A percentile compares a stretch with the other conserved stretches of the same genome.
These are phyloP conservation scores for Ambrosia hybrid DNA, from an alignment of 140 eudicot species.

Conservation along the genomic window DNA sequence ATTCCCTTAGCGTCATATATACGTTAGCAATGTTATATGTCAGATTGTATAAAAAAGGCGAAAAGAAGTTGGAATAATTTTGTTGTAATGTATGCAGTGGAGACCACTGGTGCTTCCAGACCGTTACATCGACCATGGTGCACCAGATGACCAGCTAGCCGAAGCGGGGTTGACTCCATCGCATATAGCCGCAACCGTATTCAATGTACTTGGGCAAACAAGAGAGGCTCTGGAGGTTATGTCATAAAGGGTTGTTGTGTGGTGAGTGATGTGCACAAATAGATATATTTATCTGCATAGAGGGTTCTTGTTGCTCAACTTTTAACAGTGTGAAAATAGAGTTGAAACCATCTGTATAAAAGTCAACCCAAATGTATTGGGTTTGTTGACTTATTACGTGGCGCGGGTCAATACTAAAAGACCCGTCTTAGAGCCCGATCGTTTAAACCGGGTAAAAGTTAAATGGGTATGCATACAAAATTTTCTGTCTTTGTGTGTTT, in stretches of 20 bases:
- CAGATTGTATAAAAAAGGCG: background rate
- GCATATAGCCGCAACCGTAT: conserved; percentile 91
- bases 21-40: background rate
- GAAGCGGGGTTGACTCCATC: conserved; percentile 89
- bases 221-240: conserved; percentile 86
- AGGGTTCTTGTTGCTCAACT: conserved; percentile 16
- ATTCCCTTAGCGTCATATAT: background rate
- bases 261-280: conserved; percentile 25
- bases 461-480: background rate
- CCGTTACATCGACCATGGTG: conserved; percentile 88
- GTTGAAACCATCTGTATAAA: conserved; percentile 27
- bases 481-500: too few species aligned
- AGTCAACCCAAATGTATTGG: conserved; percentile 7
- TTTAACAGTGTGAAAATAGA: conserved; percentile 18
- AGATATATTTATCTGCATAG: conserved; percentile 32
- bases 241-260: conserved; percentile 39
- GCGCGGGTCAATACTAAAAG: background rate
- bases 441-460: background rate
- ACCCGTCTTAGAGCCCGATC: background rate
- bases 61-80: background rate
- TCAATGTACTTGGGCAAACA: conserved; percentile 73
- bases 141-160: conserved; percentile 75
- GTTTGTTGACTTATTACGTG: background rate
- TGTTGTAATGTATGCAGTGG: conserved; percentile 65
- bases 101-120: conserved; percentile 95